Evolutionary conservation across 2,329 filamentous ascomycete species (phyloP).

Genomic region (Endoconidiophora polonica): DNA sequence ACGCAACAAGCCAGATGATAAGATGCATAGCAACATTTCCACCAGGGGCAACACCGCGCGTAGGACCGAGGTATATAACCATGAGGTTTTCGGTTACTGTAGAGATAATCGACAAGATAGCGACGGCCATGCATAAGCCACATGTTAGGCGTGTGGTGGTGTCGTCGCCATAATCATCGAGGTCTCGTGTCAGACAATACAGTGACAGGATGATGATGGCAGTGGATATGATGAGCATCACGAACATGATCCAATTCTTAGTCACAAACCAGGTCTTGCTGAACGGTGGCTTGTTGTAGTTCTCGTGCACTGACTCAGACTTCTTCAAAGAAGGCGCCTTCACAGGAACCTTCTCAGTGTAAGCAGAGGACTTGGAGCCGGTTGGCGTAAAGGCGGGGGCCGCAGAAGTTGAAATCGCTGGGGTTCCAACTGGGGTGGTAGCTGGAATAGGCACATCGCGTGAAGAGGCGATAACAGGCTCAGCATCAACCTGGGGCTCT

Average conservation of each 20-base stretch:
- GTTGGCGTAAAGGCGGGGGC: too few relatives aligned
- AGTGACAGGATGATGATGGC: slow-evolving; percentile 1
- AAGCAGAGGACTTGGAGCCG: too few relatives aligned
- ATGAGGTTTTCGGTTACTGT: not conserved
- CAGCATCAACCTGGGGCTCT: too few relatives aligned
- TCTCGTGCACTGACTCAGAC: too few relatives aligned
- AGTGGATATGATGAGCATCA: slow-evolving; percentile 1
- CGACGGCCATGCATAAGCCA: not conserved
- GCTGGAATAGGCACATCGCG: too few relatives aligned
- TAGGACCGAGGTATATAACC: not conserved
- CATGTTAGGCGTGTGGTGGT: not conserved
- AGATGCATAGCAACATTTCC: slow-evolving; percentile 15
- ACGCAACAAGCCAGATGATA: slow-evolving; percentile 14
- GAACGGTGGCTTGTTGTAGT: not conserved
- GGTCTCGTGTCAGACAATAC: not conserved
- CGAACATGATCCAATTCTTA: slow-evolving; percentile 3
- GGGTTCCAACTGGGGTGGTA: too few relatives aligned
- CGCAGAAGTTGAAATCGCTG: too few relatives aligned
- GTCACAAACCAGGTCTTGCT: not conserved
- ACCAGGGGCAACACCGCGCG: slow-evolving; percentile 12
- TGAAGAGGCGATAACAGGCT: too few relatives aligned
- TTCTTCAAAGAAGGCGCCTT: too few relatives aligned
- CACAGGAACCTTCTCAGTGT: too few relatives aligned
- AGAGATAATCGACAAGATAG: not conserved
- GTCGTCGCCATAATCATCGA: not conserved